Conservation (phyloP, 164 flowering plant species). For the Umbilicus rupestris region DNA sequence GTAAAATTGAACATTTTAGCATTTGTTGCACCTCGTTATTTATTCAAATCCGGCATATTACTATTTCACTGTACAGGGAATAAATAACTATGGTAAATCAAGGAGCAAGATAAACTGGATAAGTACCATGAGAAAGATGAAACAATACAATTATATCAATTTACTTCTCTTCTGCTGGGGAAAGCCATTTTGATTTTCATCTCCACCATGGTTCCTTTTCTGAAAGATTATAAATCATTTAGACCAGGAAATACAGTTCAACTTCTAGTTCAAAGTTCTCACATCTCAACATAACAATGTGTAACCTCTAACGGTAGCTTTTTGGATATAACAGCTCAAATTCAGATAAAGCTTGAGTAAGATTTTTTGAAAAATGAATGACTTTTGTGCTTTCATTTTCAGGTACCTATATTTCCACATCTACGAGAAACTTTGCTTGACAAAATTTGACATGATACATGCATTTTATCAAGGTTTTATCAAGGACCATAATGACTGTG, state of each 20-base stretch:
- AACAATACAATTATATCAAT: neutral
- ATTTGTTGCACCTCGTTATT: neutral
- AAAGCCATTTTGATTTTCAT: neutral
- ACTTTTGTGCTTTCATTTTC: neutral
- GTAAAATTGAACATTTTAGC: neutral
- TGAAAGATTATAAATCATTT: neutral
- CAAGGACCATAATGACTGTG: neutral
- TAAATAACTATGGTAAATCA: neutral
- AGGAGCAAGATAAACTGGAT: neutral
- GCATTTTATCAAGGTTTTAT: neutral
- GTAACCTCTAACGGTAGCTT: neutral
- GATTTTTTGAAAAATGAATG: neutral
- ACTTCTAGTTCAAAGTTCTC: neutral
- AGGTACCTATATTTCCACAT: neutral
- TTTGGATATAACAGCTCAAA: neutral
- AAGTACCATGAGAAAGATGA: neutral
- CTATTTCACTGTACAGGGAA: neutral
- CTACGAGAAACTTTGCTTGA: neutral
- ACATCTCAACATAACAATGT: neutral
- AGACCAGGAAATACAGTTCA: neutral
- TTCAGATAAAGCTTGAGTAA: neutral
- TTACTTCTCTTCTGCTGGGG: neutral
- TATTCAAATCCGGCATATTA: neutral
- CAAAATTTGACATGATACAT: neutral
- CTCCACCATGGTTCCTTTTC: conserved; percentile 1